Conservation (phyloP, 345 rosid genomes). For the Euclidium syriacum region DNA sequence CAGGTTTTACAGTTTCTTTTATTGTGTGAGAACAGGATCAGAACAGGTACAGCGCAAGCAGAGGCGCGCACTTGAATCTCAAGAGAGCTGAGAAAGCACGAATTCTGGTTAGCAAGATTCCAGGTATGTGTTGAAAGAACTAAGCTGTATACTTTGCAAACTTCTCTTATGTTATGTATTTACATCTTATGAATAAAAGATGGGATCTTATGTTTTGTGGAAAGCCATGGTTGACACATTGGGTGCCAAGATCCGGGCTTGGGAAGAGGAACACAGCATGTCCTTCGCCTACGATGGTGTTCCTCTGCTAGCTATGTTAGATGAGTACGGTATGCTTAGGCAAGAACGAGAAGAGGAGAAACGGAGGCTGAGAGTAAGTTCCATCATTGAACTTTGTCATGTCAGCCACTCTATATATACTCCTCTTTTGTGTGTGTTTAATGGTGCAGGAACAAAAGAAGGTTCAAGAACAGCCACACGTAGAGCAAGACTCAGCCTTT, state of each 20-base stretch:
- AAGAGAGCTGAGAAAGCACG: slow-evolving; percentile 98
- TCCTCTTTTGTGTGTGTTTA: background rate
- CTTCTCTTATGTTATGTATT: background rate
- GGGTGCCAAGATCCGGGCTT: slow-evolving; percentile 77
- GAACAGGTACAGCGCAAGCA: slow-evolving; percentile 90
- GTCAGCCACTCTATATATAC: background rate
- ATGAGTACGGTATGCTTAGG: slow-evolving; percentile 97
- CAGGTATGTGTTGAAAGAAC: slow-evolving; percentile 46
- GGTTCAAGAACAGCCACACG: slow-evolving; percentile 69
- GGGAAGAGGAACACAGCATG: slow-evolving; percentile 83
- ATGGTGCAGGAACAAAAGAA: slow-evolving; percentile 72
- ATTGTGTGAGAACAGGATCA: slow-evolving; percentile 78
- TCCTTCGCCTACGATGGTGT: slow-evolving; percentile 88
- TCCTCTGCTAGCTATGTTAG: slow-evolving; percentile 94
- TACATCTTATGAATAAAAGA: background rate
- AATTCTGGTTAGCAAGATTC: slow-evolving; percentile 88
- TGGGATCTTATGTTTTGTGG: slow-evolving; percentile 1
- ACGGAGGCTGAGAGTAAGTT: slow-evolving; percentile 66
- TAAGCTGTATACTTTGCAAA: background rate
- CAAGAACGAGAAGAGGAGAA: slow-evolving; percentile 99
- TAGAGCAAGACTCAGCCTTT: slow-evolving; percentile 70
- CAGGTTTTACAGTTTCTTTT: background rate
- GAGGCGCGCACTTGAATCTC: slow-evolving; percentile 98
- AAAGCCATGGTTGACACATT: slow-evolving; percentile 84
- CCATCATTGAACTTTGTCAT: background rate